Base-by-base conservation (phyloP, 2,329 filamentous ascomycete species). In the Aureobasidium pullulans region DNA sequence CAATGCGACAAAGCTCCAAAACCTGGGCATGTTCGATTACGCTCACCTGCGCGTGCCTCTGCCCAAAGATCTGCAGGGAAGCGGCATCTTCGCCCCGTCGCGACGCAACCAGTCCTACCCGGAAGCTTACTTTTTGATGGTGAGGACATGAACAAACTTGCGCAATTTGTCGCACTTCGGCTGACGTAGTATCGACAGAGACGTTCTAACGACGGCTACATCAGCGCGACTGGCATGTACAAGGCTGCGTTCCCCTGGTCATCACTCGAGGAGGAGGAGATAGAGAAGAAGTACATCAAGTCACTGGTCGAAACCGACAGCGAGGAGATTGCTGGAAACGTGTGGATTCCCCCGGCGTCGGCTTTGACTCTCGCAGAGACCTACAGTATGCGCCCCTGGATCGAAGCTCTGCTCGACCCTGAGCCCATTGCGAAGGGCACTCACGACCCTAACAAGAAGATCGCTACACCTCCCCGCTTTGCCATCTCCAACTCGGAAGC, bases 71-170 rank as follows among this genome's bases (percentile, higher is more conserved):
- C 86, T 97, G 66, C 84, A 86, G 62, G 82, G 81, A 31, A 96
- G 92, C 6, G 94, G 94, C 70, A 95, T 99, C 68, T 97, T 97
- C 79, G 87, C 89, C 69, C 87, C 86, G 61, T 86, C 86, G 71
- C 73, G 76, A 9, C 42, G 54, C 32, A 77, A 81, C 58, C 73
- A 79, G 62, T 74, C 79, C 63, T 82, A 79, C 62, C 93, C 94
- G 5, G 90, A 90, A 72, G 94, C 90, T 66, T 99, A 99, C 76
- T 99, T 97, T 73, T 78, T 99, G 67, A 99, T 99, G 84, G 84
- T 85, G 78, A 52, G 48, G 34, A 73, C 79, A 66, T 40, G 16
- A n/a, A 28, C 10, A 37, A 46, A 56, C 19, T 16, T n/a, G 34
- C 23, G 34, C 42, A 56, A 36, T 19, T 23, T 5, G 7, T 32